A percentile compares a stretch with the other conserved stretches of the same genome.
Evolutionary conservation across 176 grass and related monocot genomes (phyloP).

Genomic region (Bromus sterilis): DNA sequence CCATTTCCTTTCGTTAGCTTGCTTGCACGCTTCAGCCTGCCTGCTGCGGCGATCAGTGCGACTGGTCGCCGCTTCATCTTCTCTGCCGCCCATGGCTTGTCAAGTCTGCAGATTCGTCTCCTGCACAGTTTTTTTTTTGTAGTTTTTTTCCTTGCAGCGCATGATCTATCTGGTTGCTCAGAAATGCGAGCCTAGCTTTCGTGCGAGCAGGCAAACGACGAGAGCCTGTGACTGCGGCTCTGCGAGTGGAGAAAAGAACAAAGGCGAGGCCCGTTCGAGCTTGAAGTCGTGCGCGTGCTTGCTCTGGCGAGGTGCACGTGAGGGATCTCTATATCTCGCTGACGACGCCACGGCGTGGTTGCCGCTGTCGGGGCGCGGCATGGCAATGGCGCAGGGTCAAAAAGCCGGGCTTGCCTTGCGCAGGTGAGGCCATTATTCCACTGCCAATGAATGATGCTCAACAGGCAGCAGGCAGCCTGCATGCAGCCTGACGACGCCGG

Average conservation of each 20-base stretch:
- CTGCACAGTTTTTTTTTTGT: too few relatives aligned
- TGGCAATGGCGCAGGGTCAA: slow-evolving; percentile 3
- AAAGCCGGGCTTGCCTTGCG: background rate
- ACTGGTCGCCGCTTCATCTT: background rate
- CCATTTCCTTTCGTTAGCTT: background rate
- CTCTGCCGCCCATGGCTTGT: slow-evolving; percentile 19
- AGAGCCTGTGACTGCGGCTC: too few relatives aligned
- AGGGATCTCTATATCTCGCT: background rate
- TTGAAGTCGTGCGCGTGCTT: background rate
- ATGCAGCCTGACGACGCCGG: background rate
- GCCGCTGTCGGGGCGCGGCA: background rate
- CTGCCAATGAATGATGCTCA: background rate
- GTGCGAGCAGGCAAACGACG: background rate
- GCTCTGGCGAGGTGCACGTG: slow-evolving; percentile 2
- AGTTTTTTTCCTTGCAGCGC: background rate
- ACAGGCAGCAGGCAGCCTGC: background rate
- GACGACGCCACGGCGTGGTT: background rate
- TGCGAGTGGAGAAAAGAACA: background rate
- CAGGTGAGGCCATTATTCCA: slow-evolving; percentile 12
- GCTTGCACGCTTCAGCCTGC: background rate
- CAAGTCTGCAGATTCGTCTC: background rate
- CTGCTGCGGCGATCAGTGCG: background rate
- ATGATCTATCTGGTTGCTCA: background rate
- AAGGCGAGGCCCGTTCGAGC: background rate
- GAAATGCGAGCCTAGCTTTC: background rate